A percentile compares a stretch with the other conserved stretches of the same genome.
phyloP scores from a whole-genome alignment of 768 basidiomycete genomes.

The Obba rivulosa region DNA sequence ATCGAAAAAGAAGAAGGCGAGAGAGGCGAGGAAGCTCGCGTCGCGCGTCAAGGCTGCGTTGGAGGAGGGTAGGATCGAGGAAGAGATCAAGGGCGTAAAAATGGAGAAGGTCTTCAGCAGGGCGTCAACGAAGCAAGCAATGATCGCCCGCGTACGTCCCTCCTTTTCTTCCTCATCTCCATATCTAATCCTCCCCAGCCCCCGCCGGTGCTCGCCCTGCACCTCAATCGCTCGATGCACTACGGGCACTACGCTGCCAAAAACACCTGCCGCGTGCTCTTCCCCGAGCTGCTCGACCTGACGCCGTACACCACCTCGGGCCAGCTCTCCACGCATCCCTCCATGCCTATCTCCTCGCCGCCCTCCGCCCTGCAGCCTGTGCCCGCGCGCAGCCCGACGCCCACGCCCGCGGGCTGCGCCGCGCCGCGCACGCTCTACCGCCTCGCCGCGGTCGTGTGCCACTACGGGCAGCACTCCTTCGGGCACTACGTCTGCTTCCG shows the following conservation, averaged over 20 bases:
- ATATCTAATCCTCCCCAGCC: conserved; percentile 41
- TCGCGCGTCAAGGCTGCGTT: conserved; percentile 55
- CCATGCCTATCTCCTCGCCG: conserved; percentile 65
- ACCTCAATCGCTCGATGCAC: conserved; percentile 89
- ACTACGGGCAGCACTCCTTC: conserved; percentile 88
- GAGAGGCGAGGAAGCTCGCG: conserved; percentile 66
- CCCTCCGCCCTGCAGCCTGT: conserved; percentile 24
- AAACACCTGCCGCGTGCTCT: conserved; percentile 75
- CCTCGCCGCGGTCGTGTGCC: conserved; percentile 81
- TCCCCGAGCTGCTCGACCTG: conserved; percentile 86
- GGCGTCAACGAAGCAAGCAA: conserved; percentile 84
- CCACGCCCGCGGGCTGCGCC: conserved; percentile 49
- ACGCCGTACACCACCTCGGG: conserved; percentile 85
- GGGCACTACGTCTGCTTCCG: conserved; percentile 95
- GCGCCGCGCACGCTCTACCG: conserved; percentile 74
- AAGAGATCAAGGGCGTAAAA: conserved; percentile 75
- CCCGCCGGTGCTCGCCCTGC: conserved; percentile 80
- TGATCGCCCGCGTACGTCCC: conserved; percentile 75
- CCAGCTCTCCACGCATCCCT: conserved; percentile 64
- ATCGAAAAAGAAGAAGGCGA: conserved; percentile 72
- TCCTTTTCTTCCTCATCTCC: not conserved
- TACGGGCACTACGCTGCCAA: conserved; percentile 72
- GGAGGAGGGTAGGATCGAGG: conserved; percentile 73
- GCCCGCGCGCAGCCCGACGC: conserved; percentile 42
- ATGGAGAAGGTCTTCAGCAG: conserved; percentile 72